Evolutionary conservation across 169 alveolate genomes (phyloP), one percentile per base, ranked within the genome.

Genomic region (Miamiensis avidus): DNA sequence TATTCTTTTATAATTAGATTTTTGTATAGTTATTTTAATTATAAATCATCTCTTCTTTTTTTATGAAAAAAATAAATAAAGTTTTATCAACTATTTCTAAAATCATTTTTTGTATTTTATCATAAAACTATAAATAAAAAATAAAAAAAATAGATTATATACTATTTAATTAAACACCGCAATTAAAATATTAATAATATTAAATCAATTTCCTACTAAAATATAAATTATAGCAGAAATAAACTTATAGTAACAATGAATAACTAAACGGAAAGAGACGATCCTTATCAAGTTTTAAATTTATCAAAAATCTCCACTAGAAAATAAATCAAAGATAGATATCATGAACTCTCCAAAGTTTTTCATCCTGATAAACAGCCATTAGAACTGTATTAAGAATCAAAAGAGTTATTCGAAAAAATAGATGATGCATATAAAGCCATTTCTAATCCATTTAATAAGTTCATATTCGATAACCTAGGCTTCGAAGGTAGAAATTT

Each of bases 351-450:
- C 15, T 77, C 82, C 31, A 77, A 69, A 77, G 31, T 77, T 27
- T 77, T 77, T 29, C 82, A 77, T 33, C 82, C 82, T 33, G 82
- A 77, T 77, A 77, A 77, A 33, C n/a, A 77, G 82, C 72, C 34
- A 77, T 69, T 31, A 6, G 74, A 77, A 33, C 72, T 31, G 1
- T 77, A 77, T n/a, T 6, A 29, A 77, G 27, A 77, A 77, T 77
- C 82, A 31, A 77, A 33, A 15, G 28, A 64, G 29, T 77, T 32
- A 77, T 77, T 77, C 33, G 65, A 77, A 34, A n/a, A 77, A 77
- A 33, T 77, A 77, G 82, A 77, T 77, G 64, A 77, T 20, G 82
- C 82, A 1, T 77, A 77, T 25, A 77, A 77, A 33, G 82, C 72
- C 20, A 31, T 77, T 31, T 77, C 82, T 27, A 31, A 30, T 31